phyloP scores from a whole-genome alignment of 2,329 filamentous ascomycete genomes.

The Blastomyces percursus region DNA sequence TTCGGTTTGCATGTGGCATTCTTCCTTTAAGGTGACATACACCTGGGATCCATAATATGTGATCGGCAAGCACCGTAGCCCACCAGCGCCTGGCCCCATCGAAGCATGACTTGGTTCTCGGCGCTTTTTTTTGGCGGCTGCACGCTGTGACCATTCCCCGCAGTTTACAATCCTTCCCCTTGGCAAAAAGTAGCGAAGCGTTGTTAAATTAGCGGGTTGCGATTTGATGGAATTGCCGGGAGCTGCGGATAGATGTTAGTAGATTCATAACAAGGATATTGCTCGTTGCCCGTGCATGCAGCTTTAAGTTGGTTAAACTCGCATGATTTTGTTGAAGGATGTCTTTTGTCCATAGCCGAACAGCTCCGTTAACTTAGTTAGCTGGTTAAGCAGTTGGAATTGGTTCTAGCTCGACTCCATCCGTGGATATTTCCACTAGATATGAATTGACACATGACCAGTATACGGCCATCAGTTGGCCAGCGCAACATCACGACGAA shows the following conservation, averaged over 20 bases:
- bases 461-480: neutral
- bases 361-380: too few relatives aligned
- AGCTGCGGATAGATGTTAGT: neutral
- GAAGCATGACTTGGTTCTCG: neutral
- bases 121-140: neutral
- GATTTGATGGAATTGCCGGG: neutral
- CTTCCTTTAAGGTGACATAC: neutral
- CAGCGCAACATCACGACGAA: neutral
- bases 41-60: neutral
- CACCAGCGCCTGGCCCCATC: neutral
- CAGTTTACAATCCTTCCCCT: neutral
- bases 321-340: too few relatives aligned
- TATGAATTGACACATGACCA: neutral
- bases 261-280: neutral
- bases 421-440: too few relatives aligned
- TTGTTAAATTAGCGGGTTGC: neutral
- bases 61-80: neutral
- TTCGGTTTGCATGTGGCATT: neutral
- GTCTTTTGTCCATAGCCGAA: too few relatives aligned
- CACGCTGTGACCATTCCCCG: neutral
- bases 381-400: too few relatives aligned
- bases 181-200: neutral
- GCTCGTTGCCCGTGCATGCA: neutral
- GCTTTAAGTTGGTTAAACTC: too few relatives aligned
- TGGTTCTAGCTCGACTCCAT: too few relatives aligned